Conservation (phyloP, 148 eudicot species). For the Vaccinium myrtillus region DNA sequence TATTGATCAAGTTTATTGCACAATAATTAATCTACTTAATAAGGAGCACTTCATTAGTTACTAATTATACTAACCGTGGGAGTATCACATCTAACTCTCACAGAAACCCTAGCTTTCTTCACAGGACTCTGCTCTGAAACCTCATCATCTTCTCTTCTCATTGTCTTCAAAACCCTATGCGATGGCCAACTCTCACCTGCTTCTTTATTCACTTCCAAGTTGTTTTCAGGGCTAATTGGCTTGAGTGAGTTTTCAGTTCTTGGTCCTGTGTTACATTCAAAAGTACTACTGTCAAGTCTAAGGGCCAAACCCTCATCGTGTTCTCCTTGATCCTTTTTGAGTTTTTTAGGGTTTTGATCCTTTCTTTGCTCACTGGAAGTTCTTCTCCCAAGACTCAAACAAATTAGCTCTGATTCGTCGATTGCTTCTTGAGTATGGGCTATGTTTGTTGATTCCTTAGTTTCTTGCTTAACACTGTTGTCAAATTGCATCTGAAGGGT, state of each 20-base stretch:
- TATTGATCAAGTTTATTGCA: not conserved
- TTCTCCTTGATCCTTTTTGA: slow-evolving; percentile 20
- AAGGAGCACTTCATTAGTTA: not conserved
- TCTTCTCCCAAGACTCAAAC: slow-evolving; percentile 70
- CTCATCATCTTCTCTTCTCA: slow-evolving; percentile 56
- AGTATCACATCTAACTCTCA: slow-evolving; percentile 79
- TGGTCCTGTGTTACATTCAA: slow-evolving; percentile 22
- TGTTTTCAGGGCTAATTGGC: slow-evolving; percentile 45
- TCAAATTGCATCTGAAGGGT: slow-evolving; percentile 55
- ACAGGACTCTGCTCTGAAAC: slow-evolving; percentile 58
- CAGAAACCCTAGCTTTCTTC: slow-evolving; percentile 88
- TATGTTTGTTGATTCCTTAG: slow-evolving; percentile 15
- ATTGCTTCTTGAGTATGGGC: slow-evolving; percentile 12
- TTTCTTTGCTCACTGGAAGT: slow-evolving; percentile 31
- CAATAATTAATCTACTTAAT: not conserved
- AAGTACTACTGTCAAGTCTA: slow-evolving; percentile 47
- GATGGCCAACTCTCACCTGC: slow-evolving; percentile 37
- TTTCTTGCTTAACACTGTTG: slow-evolving; percentile 37
- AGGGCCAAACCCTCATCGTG: slow-evolving; percentile 41
- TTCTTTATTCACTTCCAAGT: slow-evolving; percentile 41
- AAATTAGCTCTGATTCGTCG: slow-evolving; percentile 44
- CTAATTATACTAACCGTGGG: slow-evolving; percentile 60
- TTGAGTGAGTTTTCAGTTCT: slow-evolving; percentile 2
- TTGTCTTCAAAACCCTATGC: slow-evolving; percentile 27
- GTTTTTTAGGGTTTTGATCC: slow-evolving; percentile 8